Evolutionary conservation across 1,284 basidiomycete genomes (phyloP).

Genomic region (Entoloma clypeatum): DNA sequence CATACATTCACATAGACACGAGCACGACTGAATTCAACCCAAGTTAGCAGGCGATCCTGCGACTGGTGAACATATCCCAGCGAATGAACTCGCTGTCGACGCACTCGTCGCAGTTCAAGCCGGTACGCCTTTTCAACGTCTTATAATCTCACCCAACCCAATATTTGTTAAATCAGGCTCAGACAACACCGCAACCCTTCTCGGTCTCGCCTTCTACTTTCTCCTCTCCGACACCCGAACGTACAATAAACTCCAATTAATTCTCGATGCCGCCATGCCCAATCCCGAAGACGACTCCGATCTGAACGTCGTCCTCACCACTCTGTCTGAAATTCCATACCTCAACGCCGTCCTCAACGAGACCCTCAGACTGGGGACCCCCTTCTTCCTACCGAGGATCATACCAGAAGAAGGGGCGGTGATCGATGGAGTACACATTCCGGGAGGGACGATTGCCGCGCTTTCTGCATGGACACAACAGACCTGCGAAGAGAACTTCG

Average conservation of each 20-base stretch:
- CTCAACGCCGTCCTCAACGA: slow-evolving; percentile 21
- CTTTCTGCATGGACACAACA: slow-evolving; percentile 17
- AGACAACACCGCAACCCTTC: slow-evolving; percentile 14
- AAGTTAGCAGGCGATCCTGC: slow-evolving; percentile 10
- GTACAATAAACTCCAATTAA: slow-evolving; percentile 10
- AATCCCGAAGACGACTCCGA: slow-evolving; percentile 11
- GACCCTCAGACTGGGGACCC: slow-evolving; percentile 15
- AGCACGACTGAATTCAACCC: background rate
- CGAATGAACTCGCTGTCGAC: slow-evolving; percentile 14
- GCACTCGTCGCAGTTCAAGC: slow-evolving; percentile 20
- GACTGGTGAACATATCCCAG: slow-evolving; percentile 10
- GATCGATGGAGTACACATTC: slow-evolving; percentile 17
- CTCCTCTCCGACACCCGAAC: slow-evolving; percentile 11
- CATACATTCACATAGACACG: background rate
- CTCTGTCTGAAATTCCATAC: slow-evolving; percentile 14
- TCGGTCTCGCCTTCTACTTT: slow-evolving; percentile 13
- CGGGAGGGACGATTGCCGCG: slow-evolving; percentile 13
- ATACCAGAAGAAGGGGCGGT: slow-evolving; percentile 14
- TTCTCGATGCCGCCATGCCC: slow-evolving; percentile 14
- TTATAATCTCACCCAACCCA: background rate
- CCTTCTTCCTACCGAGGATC: slow-evolving; percentile 17
- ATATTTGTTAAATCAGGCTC: slow-evolving; percentile 9
- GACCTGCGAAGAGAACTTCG: slow-evolving; percentile 18
- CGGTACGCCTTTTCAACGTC: slow-evolving; percentile 9
- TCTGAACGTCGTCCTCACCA: slow-evolving; percentile 7